Evolutionary conservation across 2,329 filamentous ascomycete genomes (phyloP).

Genomic region (Drechslerella coelobrocha): DNA sequence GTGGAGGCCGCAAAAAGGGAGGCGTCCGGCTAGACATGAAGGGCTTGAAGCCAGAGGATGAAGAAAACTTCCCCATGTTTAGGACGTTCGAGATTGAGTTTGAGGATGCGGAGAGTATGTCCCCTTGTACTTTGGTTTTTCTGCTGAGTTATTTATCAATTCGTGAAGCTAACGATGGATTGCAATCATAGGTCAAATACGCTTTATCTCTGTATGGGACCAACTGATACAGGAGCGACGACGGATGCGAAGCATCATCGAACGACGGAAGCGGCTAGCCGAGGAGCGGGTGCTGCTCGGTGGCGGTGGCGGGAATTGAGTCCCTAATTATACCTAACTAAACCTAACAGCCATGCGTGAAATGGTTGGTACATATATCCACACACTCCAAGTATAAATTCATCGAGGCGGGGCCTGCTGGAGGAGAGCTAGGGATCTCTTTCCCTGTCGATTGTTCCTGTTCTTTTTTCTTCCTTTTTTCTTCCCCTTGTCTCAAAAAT

Average conservation of each 20-base stretch:
- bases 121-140: neutral
- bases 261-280: constrained; percentile 24
- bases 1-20: constrained; percentile 42
- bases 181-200: constrained; percentile 29
- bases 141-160: neutral
- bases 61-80: constrained; percentile 48
- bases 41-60: constrained; percentile 36
- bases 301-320: constrained; percentile 33
- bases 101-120: constrained; percentile 45
- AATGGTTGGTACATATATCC: too few relatives aligned
- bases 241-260: constrained; percentile 41
- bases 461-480: too few relatives aligned
- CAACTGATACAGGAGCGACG: constrained; percentile 44
- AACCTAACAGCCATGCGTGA: too few relatives aligned
- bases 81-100: constrained; percentile 48
- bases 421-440: too few relatives aligned
- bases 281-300: constrained; percentile 27
- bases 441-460: too few relatives aligned
- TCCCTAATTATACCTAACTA: neutral
- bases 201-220: constrained; percentile 47
- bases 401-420: too few relatives aligned
- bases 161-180: constrained; percentile 5
- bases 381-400: too few relatives aligned
- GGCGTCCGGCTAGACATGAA: constrained; percentile 46
- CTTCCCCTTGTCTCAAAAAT: too few relatives aligned